phyloP scores from a whole-genome alignment of 164 flowering plant genomes.

The Sextonia rubra region DNA sequence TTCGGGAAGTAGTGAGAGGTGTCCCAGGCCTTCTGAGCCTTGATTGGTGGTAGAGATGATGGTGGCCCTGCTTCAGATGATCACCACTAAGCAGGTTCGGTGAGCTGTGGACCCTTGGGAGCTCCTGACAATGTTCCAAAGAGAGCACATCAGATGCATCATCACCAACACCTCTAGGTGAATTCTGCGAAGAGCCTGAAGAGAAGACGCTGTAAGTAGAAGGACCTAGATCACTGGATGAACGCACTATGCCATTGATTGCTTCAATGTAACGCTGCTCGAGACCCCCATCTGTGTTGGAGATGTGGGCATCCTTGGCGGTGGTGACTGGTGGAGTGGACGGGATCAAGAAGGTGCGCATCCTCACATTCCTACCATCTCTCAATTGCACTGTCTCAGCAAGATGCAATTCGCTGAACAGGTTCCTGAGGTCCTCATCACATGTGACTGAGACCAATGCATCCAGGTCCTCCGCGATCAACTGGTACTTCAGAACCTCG shows the following conservation, averaged over 20 bases:
- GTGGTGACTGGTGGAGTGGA: conserved; percentile 20
- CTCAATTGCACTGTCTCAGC: conserved; percentile 18
- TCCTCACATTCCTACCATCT: conserved; percentile 25
- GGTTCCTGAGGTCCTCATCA: conserved; percentile 77
- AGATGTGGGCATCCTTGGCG: conserved; percentile 17
- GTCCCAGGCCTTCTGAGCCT: conserved; percentile 5
- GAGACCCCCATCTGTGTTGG: not conserved
- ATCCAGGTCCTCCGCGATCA: conserved; percentile 76
- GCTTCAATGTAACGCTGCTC: conserved; percentile 84
- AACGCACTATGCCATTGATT: conserved; percentile 58
- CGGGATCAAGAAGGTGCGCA: conserved; percentile 63
- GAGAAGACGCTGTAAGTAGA: conserved; percentile 39
- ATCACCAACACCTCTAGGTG: conserved; percentile 25
- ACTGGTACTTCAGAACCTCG: conserved; percentile 67
- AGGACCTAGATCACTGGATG: conserved; percentile 11
- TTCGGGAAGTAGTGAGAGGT: not conserved
- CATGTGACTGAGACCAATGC: conserved; percentile 63
- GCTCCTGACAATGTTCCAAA: conserved; percentile 7
- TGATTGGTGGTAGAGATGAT: conserved; percentile 2
- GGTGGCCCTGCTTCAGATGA: not conserved
- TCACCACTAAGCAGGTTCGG: conserved; percentile 32
- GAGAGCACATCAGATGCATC: conserved; percentile 10
- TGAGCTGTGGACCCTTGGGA: conserved; percentile 64
- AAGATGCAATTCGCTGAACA: conserved; percentile 71
- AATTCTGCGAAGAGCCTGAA: conserved; percentile 53